These are phyloP conservation scores for Amanita rimosa DNA, from an alignment of 768 basidiomycete genomes.

Conservation along the genomic window DNA sequence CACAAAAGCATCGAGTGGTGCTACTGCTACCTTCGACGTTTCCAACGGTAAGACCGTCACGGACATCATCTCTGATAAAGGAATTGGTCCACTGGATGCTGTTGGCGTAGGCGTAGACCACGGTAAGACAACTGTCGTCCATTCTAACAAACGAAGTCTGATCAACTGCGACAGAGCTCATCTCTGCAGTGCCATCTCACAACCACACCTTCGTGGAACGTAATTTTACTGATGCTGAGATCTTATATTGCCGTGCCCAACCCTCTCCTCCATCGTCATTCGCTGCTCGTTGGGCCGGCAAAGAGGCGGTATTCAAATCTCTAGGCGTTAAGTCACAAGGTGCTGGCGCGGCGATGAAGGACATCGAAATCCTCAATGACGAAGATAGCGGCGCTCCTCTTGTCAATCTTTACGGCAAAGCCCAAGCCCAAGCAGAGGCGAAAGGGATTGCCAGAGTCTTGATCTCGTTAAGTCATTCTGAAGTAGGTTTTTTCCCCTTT, in stretches of 20 bases:
- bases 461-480: constrained; percentile 88
- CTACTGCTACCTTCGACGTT: constrained; percentile 40
- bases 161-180: constrained; percentile 54
- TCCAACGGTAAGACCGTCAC: constrained; percentile 61
- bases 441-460: constrained; percentile 69
- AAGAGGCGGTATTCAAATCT: constrained; percentile 96
- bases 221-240: constrained; percentile 90
- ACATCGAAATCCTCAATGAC: constrained; percentile 88
- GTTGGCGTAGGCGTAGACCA: constrained; percentile 86
- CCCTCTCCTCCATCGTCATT: constrained; percentile 84
- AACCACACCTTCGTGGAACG: constrained; percentile 81
- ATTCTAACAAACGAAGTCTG: constrained; percentile 5
- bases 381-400: constrained; percentile 60
- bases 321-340: constrained; percentile 85
- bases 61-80: constrained; percentile 31
- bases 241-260: constrained; percentile 77
- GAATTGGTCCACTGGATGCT: constrained; percentile 22
- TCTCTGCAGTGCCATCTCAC: constrained; percentile 82
- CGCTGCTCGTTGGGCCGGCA: constrained; percentile 94
- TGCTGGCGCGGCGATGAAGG: constrained; percentile 90
- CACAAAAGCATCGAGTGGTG: constrained; percentile 44
- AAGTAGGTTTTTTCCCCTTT: constrained; percentile 42
- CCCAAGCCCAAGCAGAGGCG: constrained; percentile 54
- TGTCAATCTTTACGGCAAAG: constrained; percentile 72
- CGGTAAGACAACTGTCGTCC: constrained; percentile 30